phyloP scores from a whole-genome alignment of 2,329 filamentous ascomycete genomes.

The Whalleya microplaca region DNA sequence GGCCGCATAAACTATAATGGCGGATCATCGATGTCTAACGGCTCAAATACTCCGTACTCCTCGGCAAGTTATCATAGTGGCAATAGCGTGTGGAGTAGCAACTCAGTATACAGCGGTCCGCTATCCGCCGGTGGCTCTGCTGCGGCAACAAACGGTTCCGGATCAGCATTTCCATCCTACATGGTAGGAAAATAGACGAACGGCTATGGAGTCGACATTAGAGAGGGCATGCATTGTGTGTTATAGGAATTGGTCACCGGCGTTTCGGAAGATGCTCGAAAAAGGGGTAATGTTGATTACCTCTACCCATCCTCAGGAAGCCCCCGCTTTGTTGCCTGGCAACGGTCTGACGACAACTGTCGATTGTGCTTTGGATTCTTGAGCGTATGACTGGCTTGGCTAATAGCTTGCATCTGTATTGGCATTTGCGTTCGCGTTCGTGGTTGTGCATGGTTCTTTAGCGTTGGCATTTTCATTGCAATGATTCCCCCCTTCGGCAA shows the following conservation, averaged over 20 bases:
- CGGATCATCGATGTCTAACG: slow-evolving; percentile 24
- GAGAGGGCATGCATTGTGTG: slow-evolving; percentile 20
- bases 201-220: slow-evolving; percentile 13
- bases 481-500: slow-evolving; percentile 30
- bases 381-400: slow-evolving; percentile 29
- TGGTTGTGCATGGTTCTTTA: slow-evolving; percentile 34
- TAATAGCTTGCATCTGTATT: slow-evolving; percentile 36
- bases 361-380: slow-evolving; percentile 25
- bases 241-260: slow-evolving; percentile 22
- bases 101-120: slow-evolving; percentile 29
- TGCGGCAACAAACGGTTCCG: slow-evolving; percentile 27
- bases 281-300: neutral
- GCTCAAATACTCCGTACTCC: slow-evolving; percentile 29
- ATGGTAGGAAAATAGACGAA: slow-evolving; percentile 34
- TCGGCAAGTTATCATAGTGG: slow-evolving; percentile 24
- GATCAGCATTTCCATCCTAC: slow-evolving; percentile 30
- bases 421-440: slow-evolving; percentile 38
- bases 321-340: slow-evolving; percentile 7
- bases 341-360: slow-evolving; percentile 6
- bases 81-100: slow-evolving; percentile 33
- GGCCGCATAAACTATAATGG: slow-evolving; percentile 32
- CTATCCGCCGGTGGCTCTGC: slow-evolving; percentile 29
- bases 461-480: slow-evolving; percentile 35
- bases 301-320: neutral
- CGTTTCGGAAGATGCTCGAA: slow-evolving; percentile 26